A percentile compares a stretch with the other conserved stretches of the same genome.
phyloP scores from a whole-genome alignment of 1,284 basidiomycete genomes.

The Volvariella surrecta region DNA sequence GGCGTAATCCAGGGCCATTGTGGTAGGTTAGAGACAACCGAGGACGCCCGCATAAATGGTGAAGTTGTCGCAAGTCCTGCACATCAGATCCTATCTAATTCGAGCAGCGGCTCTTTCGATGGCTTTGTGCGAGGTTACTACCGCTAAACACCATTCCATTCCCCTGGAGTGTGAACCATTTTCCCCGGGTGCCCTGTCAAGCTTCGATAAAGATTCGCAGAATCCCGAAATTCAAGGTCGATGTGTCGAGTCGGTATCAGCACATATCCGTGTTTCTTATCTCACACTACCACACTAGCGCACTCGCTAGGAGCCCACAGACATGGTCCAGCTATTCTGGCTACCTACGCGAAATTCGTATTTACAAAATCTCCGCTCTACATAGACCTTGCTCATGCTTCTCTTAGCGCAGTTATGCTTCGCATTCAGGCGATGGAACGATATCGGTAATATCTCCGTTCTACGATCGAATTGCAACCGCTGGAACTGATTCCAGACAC shows the following conservation, averaged over 20 bases:
- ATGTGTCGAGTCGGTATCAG: constrained; percentile 48
- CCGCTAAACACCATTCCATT: constrained; percentile 53
- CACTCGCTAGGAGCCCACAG: constrained; percentile 66
- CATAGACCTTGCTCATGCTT: constrained; percentile 11
- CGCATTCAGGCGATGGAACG: constrained; percentile 62
- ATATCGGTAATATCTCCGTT: constrained; percentile 41
- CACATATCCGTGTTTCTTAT: constrained; percentile 5
- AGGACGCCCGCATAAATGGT: constrained; percentile 50
- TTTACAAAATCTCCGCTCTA: constrained; percentile 3
- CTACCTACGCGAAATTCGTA: constrained; percentile 68
- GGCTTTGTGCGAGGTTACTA: constrained; percentile 69
- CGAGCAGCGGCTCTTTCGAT: constrained; percentile 60
- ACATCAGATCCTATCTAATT: constrained; percentile 8
- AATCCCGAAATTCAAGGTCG: constrained; percentile 24
- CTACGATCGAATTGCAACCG: constrained; percentile 9
- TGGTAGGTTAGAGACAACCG: constrained; percentile 47
- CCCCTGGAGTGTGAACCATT: constrained; percentile 59
- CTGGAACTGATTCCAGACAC: constrained; percentile 32
- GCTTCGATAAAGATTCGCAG: constrained; percentile 4
- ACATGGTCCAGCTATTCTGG: constrained; percentile 80
- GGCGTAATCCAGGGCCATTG: constrained; percentile 39
- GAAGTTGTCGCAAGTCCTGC: constrained; percentile 14
- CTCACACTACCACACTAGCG: constrained; percentile 29
- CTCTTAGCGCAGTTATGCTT: constrained; percentile 60
- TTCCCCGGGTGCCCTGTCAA: constrained; percentile 12